phyloP scores from a whole-genome alignment of 2,329 filamentous ascomycete genomes.

The Sporothrix schenckii region DNA sequence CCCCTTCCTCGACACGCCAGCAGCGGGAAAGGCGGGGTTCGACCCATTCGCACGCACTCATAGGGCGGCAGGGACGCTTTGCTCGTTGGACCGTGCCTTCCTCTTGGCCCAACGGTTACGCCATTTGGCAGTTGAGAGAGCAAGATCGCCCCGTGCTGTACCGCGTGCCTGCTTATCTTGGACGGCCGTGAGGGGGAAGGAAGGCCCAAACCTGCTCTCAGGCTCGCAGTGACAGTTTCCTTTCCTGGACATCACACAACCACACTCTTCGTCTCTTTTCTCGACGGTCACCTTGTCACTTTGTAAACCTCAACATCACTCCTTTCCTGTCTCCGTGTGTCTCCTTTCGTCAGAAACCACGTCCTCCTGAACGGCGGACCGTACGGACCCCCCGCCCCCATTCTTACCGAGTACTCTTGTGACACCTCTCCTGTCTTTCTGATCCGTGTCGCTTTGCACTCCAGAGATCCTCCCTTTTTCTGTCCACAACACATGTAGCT shows the following conservation, averaged over 20 bases:
- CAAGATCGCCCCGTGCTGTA: constrained; percentile 12
- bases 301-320: constrained; percentile 2
- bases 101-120: neutral
- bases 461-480: neutral
- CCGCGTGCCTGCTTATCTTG: constrained; percentile 30
- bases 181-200: neutral
- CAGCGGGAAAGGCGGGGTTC: constrained; percentile 20
- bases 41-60: constrained; percentile 7
- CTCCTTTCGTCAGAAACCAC: neutral
- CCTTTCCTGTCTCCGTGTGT: neutral
- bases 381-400: neutral
- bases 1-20: constrained; percentile 24
- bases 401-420: neutral
- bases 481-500: constrained; percentile 12
- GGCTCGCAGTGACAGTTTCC: constrained; percentile 12
- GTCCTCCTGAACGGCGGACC: neutral
- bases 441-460: neutral
- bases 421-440: neutral
- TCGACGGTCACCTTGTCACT: neutral
- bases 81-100: neutral
- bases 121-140: constrained; percentile 18
- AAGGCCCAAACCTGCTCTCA: constrained; percentile 16
- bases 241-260: constrained; percentile 1
- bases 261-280: neutral
- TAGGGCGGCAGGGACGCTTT: constrained; percentile 3